phyloP scores from a whole-genome alignment of 2,329 filamentous ascomycete genomes.

The Mycosphaerella arachidis region DNA sequence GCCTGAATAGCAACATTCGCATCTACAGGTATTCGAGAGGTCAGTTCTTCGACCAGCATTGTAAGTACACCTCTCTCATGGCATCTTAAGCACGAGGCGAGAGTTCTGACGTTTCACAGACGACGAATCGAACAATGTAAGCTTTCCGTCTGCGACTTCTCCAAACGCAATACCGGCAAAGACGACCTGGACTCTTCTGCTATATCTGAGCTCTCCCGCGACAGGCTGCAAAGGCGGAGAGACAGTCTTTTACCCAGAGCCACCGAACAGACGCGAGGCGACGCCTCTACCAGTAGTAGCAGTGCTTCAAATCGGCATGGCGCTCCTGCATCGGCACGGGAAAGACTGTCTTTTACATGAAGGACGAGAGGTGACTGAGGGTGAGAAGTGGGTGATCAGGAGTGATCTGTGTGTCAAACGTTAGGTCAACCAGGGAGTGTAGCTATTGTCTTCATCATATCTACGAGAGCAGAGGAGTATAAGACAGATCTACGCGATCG shows the following conservation, averaged over 20 bases:
- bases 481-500: no score
- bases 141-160: constrained; percentile 46
- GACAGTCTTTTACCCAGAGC: constrained; percentile 82
- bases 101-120: constrained; percentile 48
- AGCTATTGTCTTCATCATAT: no score
- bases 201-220: constrained; percentile 74
- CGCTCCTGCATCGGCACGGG: constrained; percentile 82
- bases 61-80: constrained; percentile 50
- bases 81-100: neutral
- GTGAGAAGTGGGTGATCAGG: constrained; percentile 87
- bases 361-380: constrained; percentile 69
- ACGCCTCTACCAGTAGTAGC: constrained; percentile 59
- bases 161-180: constrained; percentile 49
- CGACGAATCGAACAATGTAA: constrained; percentile 77
- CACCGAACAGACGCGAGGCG: constrained; percentile 38
- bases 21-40: constrained; percentile 82
- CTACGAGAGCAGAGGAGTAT: no score
- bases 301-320: constrained; percentile 74
- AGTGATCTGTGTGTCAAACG: constrained; percentile 71
- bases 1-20: constrained; percentile 81
- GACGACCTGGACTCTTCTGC: constrained; percentile 86
- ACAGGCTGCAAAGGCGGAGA: constrained; percentile 80
- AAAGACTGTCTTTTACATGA: constrained; percentile 87
- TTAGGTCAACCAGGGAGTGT: constrained; percentile 23
- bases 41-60: constrained; percentile 91